These are phyloP conservation scores for Pleurozium schreberi DNA, from an alignment of 225 moss, liverwort and hornwort species.

Conservation along the genomic window DNA sequence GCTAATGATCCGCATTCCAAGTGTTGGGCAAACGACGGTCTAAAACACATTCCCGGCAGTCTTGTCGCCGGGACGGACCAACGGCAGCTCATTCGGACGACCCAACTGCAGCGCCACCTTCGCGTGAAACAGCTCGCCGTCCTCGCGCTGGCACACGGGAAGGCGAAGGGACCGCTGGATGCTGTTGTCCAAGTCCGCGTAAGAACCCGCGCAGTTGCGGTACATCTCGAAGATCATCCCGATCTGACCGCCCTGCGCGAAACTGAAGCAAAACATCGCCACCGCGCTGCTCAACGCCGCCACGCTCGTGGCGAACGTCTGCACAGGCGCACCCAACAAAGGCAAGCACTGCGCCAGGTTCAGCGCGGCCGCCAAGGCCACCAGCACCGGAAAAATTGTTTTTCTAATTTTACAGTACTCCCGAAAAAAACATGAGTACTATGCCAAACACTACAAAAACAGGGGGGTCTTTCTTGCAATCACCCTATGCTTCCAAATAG, in stretches of 20 bases:
- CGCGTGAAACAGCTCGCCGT: slow-evolving; percentile 3
- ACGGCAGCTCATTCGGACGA: slow-evolving; percentile 19
- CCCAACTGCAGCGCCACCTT: slow-evolving; percentile 56
- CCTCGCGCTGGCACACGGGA: slow-evolving; percentile 5
- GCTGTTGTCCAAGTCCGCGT: background rate
- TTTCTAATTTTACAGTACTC: too few relatives aligned
- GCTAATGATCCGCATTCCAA: rapidly evolving
- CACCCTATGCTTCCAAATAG: too few relatives aligned
- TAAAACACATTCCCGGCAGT: background rate
- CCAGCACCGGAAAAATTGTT: slow-evolving; percentile 24
- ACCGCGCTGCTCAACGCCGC: background rate
- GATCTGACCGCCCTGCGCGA: slow-evolving; percentile 6
- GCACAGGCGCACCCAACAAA: background rate
- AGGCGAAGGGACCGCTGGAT: background rate
- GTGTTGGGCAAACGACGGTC: rapidly evolving
- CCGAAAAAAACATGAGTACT: too few relatives aligned
- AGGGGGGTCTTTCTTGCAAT: too few relatives aligned
- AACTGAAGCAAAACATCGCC: slow-evolving; percentile 10
- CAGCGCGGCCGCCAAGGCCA: slow-evolving; percentile 1
- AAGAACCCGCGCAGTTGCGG: slow-evolving; percentile 16
- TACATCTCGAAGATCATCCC: slow-evolving; percentile 24
- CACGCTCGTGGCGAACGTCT: background rate
- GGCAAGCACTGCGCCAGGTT: background rate
- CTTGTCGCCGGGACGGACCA: slow-evolving; percentile 32
- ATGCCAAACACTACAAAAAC: too few relatives aligned